Evolutionary conservation across 2,329 filamentous ascomycete species (phyloP).

Genomic region (Pseudogymnoascus sp.): DNA sequence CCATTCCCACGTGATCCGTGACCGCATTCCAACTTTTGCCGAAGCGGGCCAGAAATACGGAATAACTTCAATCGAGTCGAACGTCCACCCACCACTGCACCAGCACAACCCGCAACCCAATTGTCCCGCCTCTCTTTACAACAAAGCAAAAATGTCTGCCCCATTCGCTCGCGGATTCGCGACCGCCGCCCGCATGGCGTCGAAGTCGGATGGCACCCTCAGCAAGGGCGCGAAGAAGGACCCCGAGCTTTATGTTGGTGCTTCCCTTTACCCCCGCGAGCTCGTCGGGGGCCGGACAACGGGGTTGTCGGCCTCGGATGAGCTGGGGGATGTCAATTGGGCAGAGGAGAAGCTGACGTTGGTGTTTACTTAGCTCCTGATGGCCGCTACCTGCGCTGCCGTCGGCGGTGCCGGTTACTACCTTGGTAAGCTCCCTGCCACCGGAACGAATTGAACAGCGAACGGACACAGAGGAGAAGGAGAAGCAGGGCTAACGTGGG

Average conservation of each 20-base stretch:
- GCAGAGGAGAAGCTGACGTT: neutral
- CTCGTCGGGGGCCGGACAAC: neutral
- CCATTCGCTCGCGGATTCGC: constrained; percentile 26
- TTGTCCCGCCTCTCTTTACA: neutral
- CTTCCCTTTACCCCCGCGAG: neutral
- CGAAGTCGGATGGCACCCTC: constrained; percentile 38
- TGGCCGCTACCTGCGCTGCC: constrained; percentile 82
- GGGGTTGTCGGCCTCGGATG: neutral
- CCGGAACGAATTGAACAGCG: neutral
- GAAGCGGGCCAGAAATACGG: constrained; percentile 1
- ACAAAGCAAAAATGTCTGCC: constrained; percentile 22
- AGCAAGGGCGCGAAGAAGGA: constrained; percentile 60
- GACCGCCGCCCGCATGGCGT: constrained; percentile 27
- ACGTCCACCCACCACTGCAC: constrained; percentile 1
- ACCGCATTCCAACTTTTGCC: constrained; percentile 5
- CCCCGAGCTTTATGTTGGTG: constrained; percentile 63
- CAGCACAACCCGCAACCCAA: constrained; percentile 3
- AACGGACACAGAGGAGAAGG: neutral
- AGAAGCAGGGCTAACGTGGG: neutral
- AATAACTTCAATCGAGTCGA: neutral
- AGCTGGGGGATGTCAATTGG: neutral
- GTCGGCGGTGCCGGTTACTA: constrained; percentile 86
- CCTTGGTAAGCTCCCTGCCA: constrained; percentile 50
- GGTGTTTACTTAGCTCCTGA: constrained; percentile 59
- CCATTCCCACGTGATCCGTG: neutral